These are phyloP conservation scores for Xylariaceae sp. DNA, from an alignment of 2,329 filamentous ascomycete genomes.

Conservation along the genomic window DNA sequence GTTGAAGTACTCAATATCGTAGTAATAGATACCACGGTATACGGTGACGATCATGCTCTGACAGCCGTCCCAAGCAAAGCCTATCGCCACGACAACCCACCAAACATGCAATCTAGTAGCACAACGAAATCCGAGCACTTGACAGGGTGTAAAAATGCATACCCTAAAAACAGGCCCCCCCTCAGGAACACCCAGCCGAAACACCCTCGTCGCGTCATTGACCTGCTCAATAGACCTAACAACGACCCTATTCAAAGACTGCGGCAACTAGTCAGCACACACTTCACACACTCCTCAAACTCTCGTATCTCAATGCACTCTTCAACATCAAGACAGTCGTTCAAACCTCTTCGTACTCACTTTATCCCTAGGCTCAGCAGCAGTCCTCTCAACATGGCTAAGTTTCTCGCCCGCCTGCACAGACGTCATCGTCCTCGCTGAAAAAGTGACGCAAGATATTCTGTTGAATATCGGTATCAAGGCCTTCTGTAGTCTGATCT, in stretches of 20 bases:
- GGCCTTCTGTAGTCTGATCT: too few relatives aligned
- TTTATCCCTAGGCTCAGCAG: constrained; percentile 65
- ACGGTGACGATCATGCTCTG: too few relatives aligned
- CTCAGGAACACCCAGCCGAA: constrained; percentile 58
- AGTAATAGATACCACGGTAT: too few relatives aligned
- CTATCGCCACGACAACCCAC: background rate
- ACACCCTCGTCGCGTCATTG: constrained; percentile 64
- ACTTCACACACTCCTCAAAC: too few relatives aligned
- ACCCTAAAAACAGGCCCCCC: constrained; percentile 45
- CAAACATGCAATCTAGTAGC: too few relatives aligned
- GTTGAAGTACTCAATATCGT: constrained; percentile 1
- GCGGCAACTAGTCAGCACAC: background rate
- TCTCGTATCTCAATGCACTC: background rate
- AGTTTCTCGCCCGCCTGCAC: constrained; percentile 20
- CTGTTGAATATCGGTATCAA: too few relatives aligned
- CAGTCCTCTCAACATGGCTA: constrained; percentile 68
- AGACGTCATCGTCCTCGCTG: too few relatives aligned
- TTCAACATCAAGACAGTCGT: too few relatives aligned
- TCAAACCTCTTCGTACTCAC: constrained; percentile 30
- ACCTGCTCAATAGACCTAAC: constrained; percentile 59
- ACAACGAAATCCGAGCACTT: background rate
- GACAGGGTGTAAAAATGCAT: constrained; percentile 14
- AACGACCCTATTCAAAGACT: constrained; percentile 58
- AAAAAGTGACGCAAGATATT: too few relatives aligned
- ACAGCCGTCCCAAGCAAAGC: too few relatives aligned